Evolutionary conservation across 2,329 filamentous ascomycete genomes (phyloP), one percentile per base, ranked within the genome.

Genomic region (Trichothecium sympodiale): DNA sequence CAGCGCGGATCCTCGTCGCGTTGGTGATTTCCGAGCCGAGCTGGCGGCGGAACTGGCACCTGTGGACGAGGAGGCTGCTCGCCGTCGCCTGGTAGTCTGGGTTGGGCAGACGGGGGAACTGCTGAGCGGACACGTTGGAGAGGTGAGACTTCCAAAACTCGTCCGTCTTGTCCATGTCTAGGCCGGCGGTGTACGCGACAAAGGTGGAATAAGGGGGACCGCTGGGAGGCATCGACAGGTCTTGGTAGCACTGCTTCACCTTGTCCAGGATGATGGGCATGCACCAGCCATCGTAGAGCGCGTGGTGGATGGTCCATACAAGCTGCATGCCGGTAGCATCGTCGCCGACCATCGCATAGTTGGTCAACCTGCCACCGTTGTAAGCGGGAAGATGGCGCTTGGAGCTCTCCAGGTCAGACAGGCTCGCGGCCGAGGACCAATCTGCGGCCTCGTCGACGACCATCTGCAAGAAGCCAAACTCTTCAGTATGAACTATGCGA

Each of bases 281-380:
- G 36, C 43, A 48, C 44, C 46, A 51, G 8, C 50, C 50, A 12
- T 53, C 50, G 3, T 53, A 53, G 1, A 52, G n/a, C 0, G 47
- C 37, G 30, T 53, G 50, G 10, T 53, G 50, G 2, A 47, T 40
- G 6, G 49, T 51, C 41, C 47, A 53, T 0, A 50, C 41, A 8
- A 53, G 47, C 3, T 10, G 38, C 4, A 31, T 31, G 25, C 0
- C 12, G 5, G n/a, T 23, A 20, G 0, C 0, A 15, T 27, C 42
- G 20, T 1, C 20, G 10, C 36, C 31, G 5, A 39, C 17, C 1
- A 47, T 14, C 0, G 16, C 17, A 20, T 44, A 47, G 14, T 17
- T 10, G 1, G 30, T 15, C 29, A 47, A 29, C 17, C 13, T 29
- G 1, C 20, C 45, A 10, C 45, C 46, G 7, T 45, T 47, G 8